Evolutionary conservation across 345 rosid species (phyloP), one percentile per base, ranked within the genome.

Genomic region (Tarenaya hassleriana): DNA sequence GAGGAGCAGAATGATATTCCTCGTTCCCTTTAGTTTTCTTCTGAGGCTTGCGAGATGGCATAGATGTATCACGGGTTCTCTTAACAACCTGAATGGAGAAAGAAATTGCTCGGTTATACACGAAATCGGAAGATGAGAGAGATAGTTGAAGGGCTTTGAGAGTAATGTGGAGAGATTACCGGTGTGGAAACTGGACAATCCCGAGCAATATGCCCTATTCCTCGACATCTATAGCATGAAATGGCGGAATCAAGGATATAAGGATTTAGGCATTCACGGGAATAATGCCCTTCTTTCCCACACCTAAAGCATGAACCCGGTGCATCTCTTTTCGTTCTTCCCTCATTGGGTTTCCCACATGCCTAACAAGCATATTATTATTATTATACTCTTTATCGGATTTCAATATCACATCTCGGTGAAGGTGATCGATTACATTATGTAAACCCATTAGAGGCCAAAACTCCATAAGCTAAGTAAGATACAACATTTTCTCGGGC

Each of bases 231-330:
- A 72, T 69, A 86, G 79, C 96, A 85, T 29, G 66, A 41, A 58
- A 67, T 61, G 27, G 39, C 56, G 7, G 77, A 65, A 16, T 60
- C 50, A n/a, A n/a, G n/a, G n/a, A n/a, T n/a, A n/a, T n/a, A n/a
- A n/a, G n/a, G n/a, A n/a, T n/a, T 74, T 4, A 24, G 60, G 72
- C 95, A 87, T 41, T 82, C 88, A 17, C 86, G 87, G 8, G 89
- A 83, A 77, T 78, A 80, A 73, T 91, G 96, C 32, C 98, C 96
- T 50, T 24, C 79, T 74, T 66, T 81, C 27, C 89, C 89, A 61
- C 95, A 87, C 38, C 21, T 80, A 72, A 50, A 86, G 79, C 96
- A 84, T 56, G 56, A 44, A 52, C 48, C 47, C 29, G 16, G 47
- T 34, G 56, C 52, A 17, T 64, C 47, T 33, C 39, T 58, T 8